A percentile compares a stretch with the other conserved stretches of the same genome.
phyloP scores from a whole-genome alignment of 495 filamentous ascomycete genomes.

The Aspergillus taichungensis region DNA sequence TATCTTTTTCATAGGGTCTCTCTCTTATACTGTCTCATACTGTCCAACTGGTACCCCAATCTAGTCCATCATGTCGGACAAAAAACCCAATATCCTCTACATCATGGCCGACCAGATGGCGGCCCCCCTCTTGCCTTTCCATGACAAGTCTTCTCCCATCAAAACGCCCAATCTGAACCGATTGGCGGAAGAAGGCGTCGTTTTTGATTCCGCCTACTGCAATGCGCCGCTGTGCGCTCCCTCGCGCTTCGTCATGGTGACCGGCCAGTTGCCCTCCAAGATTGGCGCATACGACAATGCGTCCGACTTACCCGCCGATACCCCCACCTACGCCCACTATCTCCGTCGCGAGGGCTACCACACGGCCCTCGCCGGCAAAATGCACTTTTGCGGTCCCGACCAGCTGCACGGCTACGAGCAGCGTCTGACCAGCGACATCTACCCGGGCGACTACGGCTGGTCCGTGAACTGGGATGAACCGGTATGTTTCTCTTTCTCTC shows the following conservation, averaged over 20 bases:
- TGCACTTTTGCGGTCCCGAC: slow-evolving; percentile 86
- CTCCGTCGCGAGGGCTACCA: slow-evolving; percentile 77
- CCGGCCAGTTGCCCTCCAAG: slow-evolving; percentile 75
- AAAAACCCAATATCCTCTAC: slow-evolving; percentile 68
- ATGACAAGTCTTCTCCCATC: slow-evolving; percentile 72
- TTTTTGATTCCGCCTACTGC: slow-evolving; percentile 86
- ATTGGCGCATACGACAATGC: slow-evolving; percentile 87
- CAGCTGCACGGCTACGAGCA: slow-evolving; percentile 87
- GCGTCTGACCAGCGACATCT: slow-evolving; percentile 83
- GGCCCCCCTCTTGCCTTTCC: slow-evolving; percentile 72
- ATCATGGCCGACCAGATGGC: slow-evolving; percentile 94
- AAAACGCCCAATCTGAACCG: slow-evolving; percentile 78
- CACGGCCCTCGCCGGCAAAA: slow-evolving; percentile 84
- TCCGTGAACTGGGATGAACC: slow-evolving; percentile 84
- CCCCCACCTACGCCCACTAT: slow-evolving; percentile 83
- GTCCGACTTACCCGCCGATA: slow-evolving; percentile 60
- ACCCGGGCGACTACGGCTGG: slow-evolving; percentile 87
- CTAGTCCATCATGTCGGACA: slow-evolving; percentile 26
- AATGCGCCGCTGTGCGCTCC: slow-evolving; percentile 83
- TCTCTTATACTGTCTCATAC: slow-evolving; percentile 1
- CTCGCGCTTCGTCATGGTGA: slow-evolving; percentile 82
- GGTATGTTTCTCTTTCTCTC: slow-evolving; percentile 14
- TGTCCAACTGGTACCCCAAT: background rate
- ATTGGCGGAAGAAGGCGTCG: slow-evolving; percentile 66
- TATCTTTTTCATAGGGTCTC: slow-evolving; percentile 1